phyloP scores from a whole-genome alignment of 371 early-diverging fungal species.

The Zychaea mexicana region DNA sequence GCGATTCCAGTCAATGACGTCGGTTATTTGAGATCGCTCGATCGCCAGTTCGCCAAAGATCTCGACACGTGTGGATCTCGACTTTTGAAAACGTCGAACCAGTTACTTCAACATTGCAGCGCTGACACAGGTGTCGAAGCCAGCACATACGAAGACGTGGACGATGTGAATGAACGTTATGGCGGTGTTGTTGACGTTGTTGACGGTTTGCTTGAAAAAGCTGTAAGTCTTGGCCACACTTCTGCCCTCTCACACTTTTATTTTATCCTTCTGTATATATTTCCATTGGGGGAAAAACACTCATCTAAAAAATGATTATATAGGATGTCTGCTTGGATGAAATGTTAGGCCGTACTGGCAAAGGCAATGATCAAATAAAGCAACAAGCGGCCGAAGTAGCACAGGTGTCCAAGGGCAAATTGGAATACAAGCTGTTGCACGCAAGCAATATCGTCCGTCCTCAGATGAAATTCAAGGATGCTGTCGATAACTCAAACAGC shows the following conservation, averaged over 20 bases:
- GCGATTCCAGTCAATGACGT: constrained; percentile 67
- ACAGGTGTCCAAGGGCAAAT: constrained; percentile 40
- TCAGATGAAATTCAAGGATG: constrained; percentile 85
- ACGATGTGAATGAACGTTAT: constrained; percentile 75
- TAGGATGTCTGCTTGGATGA: constrained; percentile 61
- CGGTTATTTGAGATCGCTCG: constrained; percentile 72
- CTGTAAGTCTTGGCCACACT: constrained; percentile 67
- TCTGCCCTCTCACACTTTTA: no score
- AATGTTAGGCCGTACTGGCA: constrained; percentile 37
- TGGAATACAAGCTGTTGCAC: constrained; percentile 66
- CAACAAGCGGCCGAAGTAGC: constrained; percentile 63
- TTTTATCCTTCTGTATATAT: no score
- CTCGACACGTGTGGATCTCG: constrained; percentile 54
- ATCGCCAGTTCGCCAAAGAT: constrained; percentile 58
- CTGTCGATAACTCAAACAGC: constrained; percentile 78
- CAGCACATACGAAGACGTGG: constrained; percentile 51
- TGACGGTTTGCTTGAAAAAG: constrained; percentile 82
- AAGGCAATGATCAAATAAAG: constrained; percentile 36
- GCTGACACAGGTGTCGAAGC: constrained; percentile 28
- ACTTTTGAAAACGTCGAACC: constrained; percentile 62
- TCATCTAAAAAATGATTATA: constrained; percentile 1
- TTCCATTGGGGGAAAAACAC: neutral
- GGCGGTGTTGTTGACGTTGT: constrained; percentile 73
- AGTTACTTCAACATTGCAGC: constrained; percentile 54
- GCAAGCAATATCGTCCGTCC: constrained; percentile 82